Evolutionary conservation across 345 rosid species (phyloP).

Genomic region (Camelina sativa): DNA sequence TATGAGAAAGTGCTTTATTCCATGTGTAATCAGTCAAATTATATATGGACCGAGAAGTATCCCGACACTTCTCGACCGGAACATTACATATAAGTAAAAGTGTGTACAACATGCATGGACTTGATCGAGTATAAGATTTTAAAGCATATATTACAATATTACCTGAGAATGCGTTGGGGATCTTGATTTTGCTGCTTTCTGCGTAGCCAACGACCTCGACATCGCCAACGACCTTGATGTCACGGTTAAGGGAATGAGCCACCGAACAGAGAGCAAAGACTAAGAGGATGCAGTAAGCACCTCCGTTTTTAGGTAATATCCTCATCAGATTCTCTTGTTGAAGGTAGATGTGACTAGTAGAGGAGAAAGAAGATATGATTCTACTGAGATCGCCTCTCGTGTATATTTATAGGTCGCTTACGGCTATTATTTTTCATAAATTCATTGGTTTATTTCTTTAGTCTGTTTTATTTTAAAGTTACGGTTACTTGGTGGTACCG

Average conservation of each 20-base stretch:
- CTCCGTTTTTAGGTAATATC: conserved; percentile 9
- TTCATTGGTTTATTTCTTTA: background rate
- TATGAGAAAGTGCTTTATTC: background rate
- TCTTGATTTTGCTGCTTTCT: conserved; percentile 32
- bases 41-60: background rate
- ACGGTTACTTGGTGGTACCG: conserved; percentile 16
- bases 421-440: background rate
- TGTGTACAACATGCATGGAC: background rate
- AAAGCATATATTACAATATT: too few species aligned
- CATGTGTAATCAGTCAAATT: background rate
- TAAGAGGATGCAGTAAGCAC: conserved; percentile 24
- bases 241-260: conserved; percentile 31
- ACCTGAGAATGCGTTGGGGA: conserved; percentile 32
- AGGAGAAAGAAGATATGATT: conserved; percentile 30
- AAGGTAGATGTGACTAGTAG: background rate
- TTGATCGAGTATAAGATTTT: background rate
- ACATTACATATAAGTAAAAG: background rate
- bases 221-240: conserved; percentile 33
- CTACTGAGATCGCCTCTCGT: conserved; percentile 3
- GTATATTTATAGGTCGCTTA: conserved; percentile 28
- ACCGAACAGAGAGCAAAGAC: conserved; percentile 28
- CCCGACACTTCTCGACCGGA: background rate
- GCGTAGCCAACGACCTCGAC: conserved; percentile 35
- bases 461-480: conserved; percentile 5
- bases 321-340: conserved; percentile 33